Evolutionary conservation across 2,329 filamentous ascomycete genomes (phyloP).

Genomic region (Colletotrichum viniferum): DNA sequence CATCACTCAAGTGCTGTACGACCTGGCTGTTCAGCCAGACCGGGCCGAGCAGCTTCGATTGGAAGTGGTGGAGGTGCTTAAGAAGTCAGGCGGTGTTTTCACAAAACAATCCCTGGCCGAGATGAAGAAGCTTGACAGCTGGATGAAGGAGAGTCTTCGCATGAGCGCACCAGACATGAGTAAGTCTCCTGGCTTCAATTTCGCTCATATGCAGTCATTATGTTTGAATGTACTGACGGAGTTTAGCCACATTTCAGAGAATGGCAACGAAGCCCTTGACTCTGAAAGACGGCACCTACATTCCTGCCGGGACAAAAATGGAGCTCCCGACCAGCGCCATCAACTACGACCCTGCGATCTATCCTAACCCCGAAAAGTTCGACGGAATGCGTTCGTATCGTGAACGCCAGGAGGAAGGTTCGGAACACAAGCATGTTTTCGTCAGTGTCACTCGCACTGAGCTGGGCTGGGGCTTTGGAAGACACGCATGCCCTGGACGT

Average conservation of each 20-base stretch:
- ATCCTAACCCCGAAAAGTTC: constrained; percentile 44
- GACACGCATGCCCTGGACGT: constrained; percentile 15
- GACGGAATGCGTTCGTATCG: constrained; percentile 53
- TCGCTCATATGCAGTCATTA: background rate
- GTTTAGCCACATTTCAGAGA: background rate
- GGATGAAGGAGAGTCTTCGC: constrained; percentile 41
- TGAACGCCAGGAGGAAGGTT: constrained; percentile 32
- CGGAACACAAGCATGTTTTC: constrained; percentile 38
- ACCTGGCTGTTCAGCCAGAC: constrained; percentile 54
- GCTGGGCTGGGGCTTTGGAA: constrained; percentile 17
- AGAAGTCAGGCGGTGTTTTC: constrained; percentile 33
- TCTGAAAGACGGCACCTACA: constrained; percentile 33
- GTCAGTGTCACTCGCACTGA: constrained; percentile 34
- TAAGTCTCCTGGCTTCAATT: constrained; percentile 29
- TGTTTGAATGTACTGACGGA: background rate
- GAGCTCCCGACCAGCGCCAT: constrained; percentile 42
- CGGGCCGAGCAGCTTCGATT: constrained; percentile 53
- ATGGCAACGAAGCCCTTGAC: constrained; percentile 53
- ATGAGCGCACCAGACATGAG: constrained; percentile 30
- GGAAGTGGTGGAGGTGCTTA: constrained; percentile 48
- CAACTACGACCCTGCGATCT: constrained; percentile 38
- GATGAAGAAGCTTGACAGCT: constrained; percentile 44
- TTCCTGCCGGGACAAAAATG: constrained; percentile 45
- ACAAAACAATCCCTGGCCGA: constrained; percentile 38
- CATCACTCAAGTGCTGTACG: constrained; percentile 48